Percentiles rank a stretch among this genome's conserved stretches.
Conservation (phyloP, 2,329 filamentous ascomycete species). For the Allantophomopsis cytisporea region DNA sequence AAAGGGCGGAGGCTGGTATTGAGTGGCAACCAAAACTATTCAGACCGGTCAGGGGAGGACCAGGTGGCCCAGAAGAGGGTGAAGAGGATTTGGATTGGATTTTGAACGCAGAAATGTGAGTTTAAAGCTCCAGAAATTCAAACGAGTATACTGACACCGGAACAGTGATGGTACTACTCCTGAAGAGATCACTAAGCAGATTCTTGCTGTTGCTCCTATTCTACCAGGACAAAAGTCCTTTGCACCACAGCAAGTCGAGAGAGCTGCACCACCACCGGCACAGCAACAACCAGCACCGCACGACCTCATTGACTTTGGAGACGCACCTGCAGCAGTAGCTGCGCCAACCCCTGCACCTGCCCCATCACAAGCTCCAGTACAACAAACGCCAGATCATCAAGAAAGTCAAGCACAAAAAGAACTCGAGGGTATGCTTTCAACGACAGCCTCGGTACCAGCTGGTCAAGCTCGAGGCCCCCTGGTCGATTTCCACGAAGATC, state of each 20-base stretch:
- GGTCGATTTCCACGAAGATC: conserved; percentile 40
- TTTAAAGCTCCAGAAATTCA: conserved; percentile 4
- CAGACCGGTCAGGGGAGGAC: conserved; percentile 56
- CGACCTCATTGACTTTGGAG: conserved; percentile 43
- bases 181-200: conserved; percentile 63
- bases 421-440: conserved; percentile 12
- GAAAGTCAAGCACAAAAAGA: conserved; percentile 13
- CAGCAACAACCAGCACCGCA: conserved; percentile 7
- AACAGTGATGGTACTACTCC: conserved; percentile 49
- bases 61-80: conserved; percentile 60
- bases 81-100: conserved; percentile 93
- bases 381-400: conserved; percentile 9
- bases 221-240: conserved; percentile 59
- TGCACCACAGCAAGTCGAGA: conserved; percentile 29
- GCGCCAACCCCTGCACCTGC: background rate
- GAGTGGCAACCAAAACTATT: conserved; percentile 89
- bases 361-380: conserved; percentile 1
- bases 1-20: conserved; percentile 60
- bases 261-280: conserved; percentile 2
- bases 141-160: background rate
- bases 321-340: conserved; percentile 1
- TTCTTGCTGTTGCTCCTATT: conserved; percentile 76
- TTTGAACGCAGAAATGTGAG: conserved; percentile 74
- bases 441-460: conserved; percentile 9
- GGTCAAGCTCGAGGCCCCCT: conserved; percentile 6